Evolutionary conservation across 2,329 filamentous ascomycete genomes (phyloP), one percentile per base, ranked within the genome.

Genomic region (Venturia pyrina): DNA sequence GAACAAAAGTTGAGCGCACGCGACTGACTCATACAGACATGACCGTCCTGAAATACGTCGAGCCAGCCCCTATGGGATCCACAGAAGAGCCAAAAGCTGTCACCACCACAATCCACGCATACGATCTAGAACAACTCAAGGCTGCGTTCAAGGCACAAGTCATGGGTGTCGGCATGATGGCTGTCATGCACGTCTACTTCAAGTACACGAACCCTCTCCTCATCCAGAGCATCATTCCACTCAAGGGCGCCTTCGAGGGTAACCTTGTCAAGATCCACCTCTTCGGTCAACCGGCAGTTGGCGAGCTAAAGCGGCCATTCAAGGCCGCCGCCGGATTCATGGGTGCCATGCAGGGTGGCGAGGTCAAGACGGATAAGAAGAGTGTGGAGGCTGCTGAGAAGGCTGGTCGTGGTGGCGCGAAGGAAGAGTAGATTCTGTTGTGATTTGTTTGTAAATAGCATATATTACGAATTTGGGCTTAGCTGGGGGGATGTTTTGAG

Each of bases 121-220:
- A 99, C 84, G 95, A 99, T 79, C 83, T 87, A 73, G 81, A 85
- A 72, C 93, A 98, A 82, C 85, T 98, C 75, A 89, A 89, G 80
- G 82, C 85, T 70, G 84, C 91, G 70, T 91, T 93, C 85, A 95
- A 95, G 79, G 85, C 88, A 70, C 93, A 98, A 82, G 81, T 96
- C 73, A 98, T 96, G 90, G 95, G 95, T 68, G 83, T 99, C 67
- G 93, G 85, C 78, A 99, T 99, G 93, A 98, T 99, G 93, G 87
- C 80, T 68, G 90, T 97, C 75, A 98, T 99, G 93, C 95, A 99
- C 82, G 71, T 99, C 68, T 99, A 98, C 87, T 90, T 99, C 85
- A 93, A 97, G 79, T 99, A 98, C 88, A 98, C 93, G 82, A 99
- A 98, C 87, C 95, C 95, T 53, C 90, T 99, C 63, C 83, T 97